Conservation (phyloP, 2,329 filamentous ascomycete genomes). For the Mycosphaerella sp. region DNA sequence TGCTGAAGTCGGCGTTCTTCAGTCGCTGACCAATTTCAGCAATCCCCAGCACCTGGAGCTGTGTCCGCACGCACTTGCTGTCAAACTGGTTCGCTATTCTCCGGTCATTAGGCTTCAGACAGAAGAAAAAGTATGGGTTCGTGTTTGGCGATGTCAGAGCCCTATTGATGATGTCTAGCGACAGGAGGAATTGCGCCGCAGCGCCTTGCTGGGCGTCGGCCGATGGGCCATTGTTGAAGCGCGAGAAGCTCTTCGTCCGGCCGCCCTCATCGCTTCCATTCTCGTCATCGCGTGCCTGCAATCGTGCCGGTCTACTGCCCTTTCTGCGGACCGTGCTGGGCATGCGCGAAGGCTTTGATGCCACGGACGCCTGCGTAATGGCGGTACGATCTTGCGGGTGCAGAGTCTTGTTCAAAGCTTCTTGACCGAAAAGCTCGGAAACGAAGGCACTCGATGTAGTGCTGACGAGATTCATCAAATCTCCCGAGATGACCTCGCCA, state of each 20-base stretch:
- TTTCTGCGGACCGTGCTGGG: constrained; percentile 88
- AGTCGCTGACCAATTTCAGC: constrained; percentile 93
- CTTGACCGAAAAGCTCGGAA: constrained; percentile 86
- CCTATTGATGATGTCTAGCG: constrained; percentile 84
- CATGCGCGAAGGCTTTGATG: constrained; percentile 86
- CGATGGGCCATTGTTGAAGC: constrained; percentile 31
- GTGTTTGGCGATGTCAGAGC: constrained; percentile 74
- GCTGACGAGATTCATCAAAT: constrained; percentile 89
- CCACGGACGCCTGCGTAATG: constrained; percentile 92
- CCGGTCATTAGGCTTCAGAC: constrained; percentile 92
- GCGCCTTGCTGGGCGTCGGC: constrained; percentile 66
- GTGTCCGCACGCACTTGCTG: constrained; percentile 92
- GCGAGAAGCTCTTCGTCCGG: constrained; percentile 28
- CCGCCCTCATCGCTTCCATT: constrained; percentile 38
- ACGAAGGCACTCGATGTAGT: constrained; percentile 85
- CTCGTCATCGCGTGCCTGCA: constrained; percentile 39
- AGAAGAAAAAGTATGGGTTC: constrained; percentile 95
- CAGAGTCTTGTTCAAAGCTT: constrained; percentile 84
- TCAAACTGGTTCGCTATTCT: constrained; percentile 98
- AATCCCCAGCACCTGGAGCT: constrained; percentile 92
- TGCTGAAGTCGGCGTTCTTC: constrained; percentile 86
- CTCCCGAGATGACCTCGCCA: constrained; percentile 88
- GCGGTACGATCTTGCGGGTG: constrained; percentile 86
- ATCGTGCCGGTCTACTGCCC: constrained; percentile 47
- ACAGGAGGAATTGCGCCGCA: constrained; percentile 82